These are phyloP conservation scores for Kandelia obovata DNA, from an alignment of 345 rosid species.

Conservation along the genomic window DNA sequence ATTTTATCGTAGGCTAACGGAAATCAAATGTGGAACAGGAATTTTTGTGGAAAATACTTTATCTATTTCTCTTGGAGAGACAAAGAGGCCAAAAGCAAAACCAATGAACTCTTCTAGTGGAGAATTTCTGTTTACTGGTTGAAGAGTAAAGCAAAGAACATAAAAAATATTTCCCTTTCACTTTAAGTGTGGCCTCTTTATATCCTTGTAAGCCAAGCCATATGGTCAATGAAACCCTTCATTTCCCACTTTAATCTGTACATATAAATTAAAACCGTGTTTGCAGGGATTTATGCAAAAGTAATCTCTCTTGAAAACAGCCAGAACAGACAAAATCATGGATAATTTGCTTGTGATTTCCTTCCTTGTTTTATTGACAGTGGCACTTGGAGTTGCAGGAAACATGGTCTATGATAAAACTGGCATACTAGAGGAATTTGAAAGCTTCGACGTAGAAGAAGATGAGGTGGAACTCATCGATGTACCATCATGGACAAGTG, in stretches of 20 bases:
- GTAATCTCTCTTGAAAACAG: constrained; percentile 36
- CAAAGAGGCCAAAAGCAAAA: constrained; percentile 18
- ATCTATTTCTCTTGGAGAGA: constrained; percentile 17
- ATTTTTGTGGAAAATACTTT: constrained; percentile 11
- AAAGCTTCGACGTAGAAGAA: constrained; percentile 50
- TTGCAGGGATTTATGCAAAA: constrained; percentile 41
- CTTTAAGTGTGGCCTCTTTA: constrained; percentile 78
- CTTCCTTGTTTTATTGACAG: constrained; percentile 46
- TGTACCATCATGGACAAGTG: constrained; percentile 49
- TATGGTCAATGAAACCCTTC: constrained; percentile 39
- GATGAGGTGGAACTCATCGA: constrained; percentile 41
- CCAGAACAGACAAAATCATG: constrained; percentile 39
- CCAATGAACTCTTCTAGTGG: constrained; percentile 39
- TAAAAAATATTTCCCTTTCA: constrained; percentile 58
- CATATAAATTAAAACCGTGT: constrained; percentile 46
- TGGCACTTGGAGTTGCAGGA: constrained; percentile 49
- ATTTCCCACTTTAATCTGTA: constrained; percentile 44
- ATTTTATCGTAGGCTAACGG: constrained; percentile 7
- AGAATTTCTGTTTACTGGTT: constrained; percentile 39
- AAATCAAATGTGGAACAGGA: background rate
- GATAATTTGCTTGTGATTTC: constrained; percentile 44
- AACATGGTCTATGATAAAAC: constrained; percentile 33
- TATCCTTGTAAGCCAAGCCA: constrained; percentile 96
- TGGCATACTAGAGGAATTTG: constrained; percentile 52
- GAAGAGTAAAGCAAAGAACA: constrained; percentile 88